phyloP scores from a whole-genome alignment of 2,329 filamentous ascomycete species.

The Thielaviopsis euricoi region DNA sequence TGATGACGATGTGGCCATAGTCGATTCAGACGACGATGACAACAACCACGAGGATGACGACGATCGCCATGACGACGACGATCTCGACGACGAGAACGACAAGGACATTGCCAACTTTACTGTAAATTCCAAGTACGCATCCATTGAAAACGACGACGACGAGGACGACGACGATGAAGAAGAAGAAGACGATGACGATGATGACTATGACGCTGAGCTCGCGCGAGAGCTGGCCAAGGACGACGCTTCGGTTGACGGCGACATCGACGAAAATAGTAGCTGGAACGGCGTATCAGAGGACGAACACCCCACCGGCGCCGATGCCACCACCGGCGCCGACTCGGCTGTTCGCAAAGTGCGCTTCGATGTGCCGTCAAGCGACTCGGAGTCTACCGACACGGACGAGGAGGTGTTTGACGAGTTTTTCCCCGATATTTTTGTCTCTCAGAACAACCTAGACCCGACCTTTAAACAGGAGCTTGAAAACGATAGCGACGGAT shows the following conservation, averaged over 20 bases:
- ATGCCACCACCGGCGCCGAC: constrained; percentile 29
- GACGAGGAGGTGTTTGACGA: constrained; percentile 36
- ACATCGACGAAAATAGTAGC: constrained; percentile 10
- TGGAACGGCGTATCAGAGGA: constrained; percentile 7
- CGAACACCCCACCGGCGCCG: constrained; percentile 21
- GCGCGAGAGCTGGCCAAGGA: background rate
- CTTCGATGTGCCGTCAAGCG: constrained; percentile 52
- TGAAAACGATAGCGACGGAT: constrained; percentile 47
- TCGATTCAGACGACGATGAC: background rate
- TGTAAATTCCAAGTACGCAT: too few relatives aligned
- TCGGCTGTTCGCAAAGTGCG: constrained; percentile 48
- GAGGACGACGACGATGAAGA: constrained; percentile 21
- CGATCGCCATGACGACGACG: background rate
- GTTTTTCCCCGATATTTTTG: constrained; percentile 63
- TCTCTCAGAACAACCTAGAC: constrained; percentile 58
- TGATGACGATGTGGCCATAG: constrained; percentile 19
- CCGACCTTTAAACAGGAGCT: constrained; percentile 58
- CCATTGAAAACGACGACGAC: constrained; percentile 15
- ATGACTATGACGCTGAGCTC: too few relatives aligned
- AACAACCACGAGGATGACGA: constrained; percentile 5
- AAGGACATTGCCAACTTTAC: background rate
- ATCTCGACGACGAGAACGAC: constrained; percentile 1
- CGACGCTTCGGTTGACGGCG: constrained; percentile 5
- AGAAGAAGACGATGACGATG: constrained; percentile 17
- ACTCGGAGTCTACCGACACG: constrained; percentile 48